A percentile compares a stretch with the other conserved stretches of the same genome.
These are phyloP conservation scores for Stachybotrys echinatus DNA, from an alignment of 2,329 filamentous ascomycete species.

Conservation along the genomic window DNA sequence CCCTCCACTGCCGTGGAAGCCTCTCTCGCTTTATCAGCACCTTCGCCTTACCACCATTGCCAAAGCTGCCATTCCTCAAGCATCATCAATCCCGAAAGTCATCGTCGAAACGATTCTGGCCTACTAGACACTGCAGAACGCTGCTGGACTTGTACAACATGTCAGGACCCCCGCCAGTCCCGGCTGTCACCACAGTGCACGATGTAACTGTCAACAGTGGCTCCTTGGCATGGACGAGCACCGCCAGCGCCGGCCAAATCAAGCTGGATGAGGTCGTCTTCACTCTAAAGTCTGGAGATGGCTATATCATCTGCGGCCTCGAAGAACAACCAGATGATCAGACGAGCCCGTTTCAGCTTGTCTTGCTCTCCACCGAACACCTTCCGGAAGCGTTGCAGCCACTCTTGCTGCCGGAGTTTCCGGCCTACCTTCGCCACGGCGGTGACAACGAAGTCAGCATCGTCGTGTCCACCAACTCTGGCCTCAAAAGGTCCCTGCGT, in stretches of 20 bases:
- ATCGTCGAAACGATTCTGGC: too few relatives aligned
- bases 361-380: constrained; percentile 20
- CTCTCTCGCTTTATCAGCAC: too few relatives aligned
- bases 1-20: too few relatives aligned
- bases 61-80: too few relatives aligned
- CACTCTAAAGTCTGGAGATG: constrained; percentile 9
- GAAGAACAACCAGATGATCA: constrained; percentile 22
- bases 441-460: constrained; percentile 45
- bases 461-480: constrained; percentile 63
- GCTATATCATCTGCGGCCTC: constrained; percentile 31
- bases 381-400: constrained; percentile 31
- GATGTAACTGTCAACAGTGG: constrained; percentile 15
- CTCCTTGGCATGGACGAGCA: constrained; percentile 19
- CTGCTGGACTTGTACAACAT: too few relatives aligned
- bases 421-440: constrained; percentile 26
- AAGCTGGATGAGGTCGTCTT: constrained; percentile 22
- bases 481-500: constrained; percentile 48
- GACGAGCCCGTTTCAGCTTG: constrained; percentile 19
- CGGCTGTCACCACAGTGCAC: constrained; percentile 4
- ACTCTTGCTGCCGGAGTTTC: constrained; percentile 30
- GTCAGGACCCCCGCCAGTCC: constrained; percentile 3
- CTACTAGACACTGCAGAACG: too few relatives aligned
- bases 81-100: too few relatives aligned
- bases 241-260: constrained; percentile 9
- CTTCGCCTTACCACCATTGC: too few relatives aligned